Percentiles rank a stretch among this genome's conserved stretches.
Evolutionary conservation across 805 yeast species (phyloP).

Genomic region (Lachancea thermotolerans): DNA sequence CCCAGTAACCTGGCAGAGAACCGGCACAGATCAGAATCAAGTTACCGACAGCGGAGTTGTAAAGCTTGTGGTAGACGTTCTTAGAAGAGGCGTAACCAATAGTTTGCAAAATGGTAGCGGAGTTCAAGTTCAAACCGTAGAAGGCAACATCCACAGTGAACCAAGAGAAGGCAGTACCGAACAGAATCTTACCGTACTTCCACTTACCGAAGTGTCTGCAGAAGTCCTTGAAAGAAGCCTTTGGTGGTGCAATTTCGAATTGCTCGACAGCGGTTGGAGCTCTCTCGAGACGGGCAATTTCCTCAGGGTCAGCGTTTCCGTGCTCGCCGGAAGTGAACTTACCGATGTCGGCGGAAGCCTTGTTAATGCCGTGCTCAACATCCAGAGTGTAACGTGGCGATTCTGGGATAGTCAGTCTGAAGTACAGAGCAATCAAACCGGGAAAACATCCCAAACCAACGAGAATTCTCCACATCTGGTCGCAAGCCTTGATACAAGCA

Average conservation of each 20-base stretch:
- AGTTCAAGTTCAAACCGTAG: slow-evolving; percentile 82
- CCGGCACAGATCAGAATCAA: slow-evolving; percentile 92
- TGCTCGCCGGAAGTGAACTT: slow-evolving; percentile 43
- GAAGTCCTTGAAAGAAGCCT: slow-evolving; percentile 77
- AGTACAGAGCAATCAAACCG: slow-evolving; percentile 76
- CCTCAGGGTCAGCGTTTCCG: slow-evolving; percentile 47
- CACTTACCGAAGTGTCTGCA: slow-evolving; percentile 68
- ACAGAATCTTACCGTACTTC: slow-evolving; percentile 75
- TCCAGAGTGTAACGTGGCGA: slow-evolving; percentile 88
- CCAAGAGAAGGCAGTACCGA: slow-evolving; percentile 93
- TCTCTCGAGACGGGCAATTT: slow-evolving; percentile 39
- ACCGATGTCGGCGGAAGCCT: slow-evolving; percentile 52
- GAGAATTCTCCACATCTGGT: slow-evolving; percentile 91
- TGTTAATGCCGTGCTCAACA: slow-evolving; percentile 51
- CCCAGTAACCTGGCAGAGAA: slow-evolving; percentile 92
- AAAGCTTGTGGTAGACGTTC: slow-evolving; percentile 63
- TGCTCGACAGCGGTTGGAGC: slow-evolving; percentile 46
- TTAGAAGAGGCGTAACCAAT: slow-evolving; percentile 74
- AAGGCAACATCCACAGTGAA: slow-evolving; percentile 83
- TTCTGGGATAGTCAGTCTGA: slow-evolving; percentile 90
- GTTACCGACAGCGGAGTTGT: slow-evolving; percentile 85
- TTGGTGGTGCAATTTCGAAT: slow-evolving; percentile 47
- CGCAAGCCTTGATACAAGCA: slow-evolving; percentile 69
- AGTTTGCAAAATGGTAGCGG: slow-evolving; percentile 70
- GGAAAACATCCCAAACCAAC: slow-evolving; percentile 90